A percentile compares a stretch with the other conserved stretches of the same genome.
phyloP scores from a whole-genome alignment of 2,329 filamentous ascomycete genomes.

The Calonectria fujianensis region DNA sequence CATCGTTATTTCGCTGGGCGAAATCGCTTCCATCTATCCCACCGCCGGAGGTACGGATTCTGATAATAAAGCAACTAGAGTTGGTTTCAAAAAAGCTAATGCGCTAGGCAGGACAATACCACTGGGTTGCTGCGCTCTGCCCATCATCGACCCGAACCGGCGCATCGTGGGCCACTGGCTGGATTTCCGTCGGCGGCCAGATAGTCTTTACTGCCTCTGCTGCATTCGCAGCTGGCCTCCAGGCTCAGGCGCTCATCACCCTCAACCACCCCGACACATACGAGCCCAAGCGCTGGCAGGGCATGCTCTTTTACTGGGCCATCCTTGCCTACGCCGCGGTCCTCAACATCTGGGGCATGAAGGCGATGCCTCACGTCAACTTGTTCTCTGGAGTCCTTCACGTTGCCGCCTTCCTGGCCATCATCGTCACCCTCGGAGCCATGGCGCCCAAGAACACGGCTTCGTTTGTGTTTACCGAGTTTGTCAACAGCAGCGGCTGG shows the following conservation, averaged over 20 bases:
- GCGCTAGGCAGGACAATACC: slow-evolving; percentile 63
- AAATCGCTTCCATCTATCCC: slow-evolving; percentile 63
- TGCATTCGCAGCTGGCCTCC: slow-evolving; percentile 66
- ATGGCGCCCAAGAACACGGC: slow-evolving; percentile 57
- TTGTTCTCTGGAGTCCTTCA: slow-evolving; percentile 53
- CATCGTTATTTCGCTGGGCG: slow-evolving; percentile 62
- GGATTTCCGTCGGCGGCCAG: slow-evolving; percentile 68
- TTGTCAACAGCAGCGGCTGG: slow-evolving; percentile 59
- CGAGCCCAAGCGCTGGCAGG: slow-evolving; percentile 64
- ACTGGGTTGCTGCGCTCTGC: slow-evolving; percentile 65
- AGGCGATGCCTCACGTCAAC: slow-evolving; percentile 61
- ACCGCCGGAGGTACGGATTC: slow-evolving; percentile 56
- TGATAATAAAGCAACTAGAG: too few species aligned
- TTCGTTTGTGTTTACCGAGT: slow-evolving; percentile 58
- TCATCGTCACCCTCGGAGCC: slow-evolving; percentile 56
- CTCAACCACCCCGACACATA: slow-evolving; percentile 64
- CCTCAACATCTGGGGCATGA: slow-evolving; percentile 65
- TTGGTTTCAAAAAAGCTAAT: background rate
- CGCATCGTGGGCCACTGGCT: slow-evolving; percentile 58
- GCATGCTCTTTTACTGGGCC: slow-evolving; percentile 69
- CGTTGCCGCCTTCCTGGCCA: slow-evolving; percentile 52
- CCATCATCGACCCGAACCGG: slow-evolving; percentile 33
- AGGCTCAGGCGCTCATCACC: slow-evolving; percentile 65
- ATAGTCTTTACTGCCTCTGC: slow-evolving; percentile 68
- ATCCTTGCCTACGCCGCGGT: slow-evolving; percentile 61